Evolutionary conservation across 108 stramenopile genomes (phyloP), one percentile per base, ranked within the genome.

Genomic region (Fragilariopsis cylindrus): DNA sequence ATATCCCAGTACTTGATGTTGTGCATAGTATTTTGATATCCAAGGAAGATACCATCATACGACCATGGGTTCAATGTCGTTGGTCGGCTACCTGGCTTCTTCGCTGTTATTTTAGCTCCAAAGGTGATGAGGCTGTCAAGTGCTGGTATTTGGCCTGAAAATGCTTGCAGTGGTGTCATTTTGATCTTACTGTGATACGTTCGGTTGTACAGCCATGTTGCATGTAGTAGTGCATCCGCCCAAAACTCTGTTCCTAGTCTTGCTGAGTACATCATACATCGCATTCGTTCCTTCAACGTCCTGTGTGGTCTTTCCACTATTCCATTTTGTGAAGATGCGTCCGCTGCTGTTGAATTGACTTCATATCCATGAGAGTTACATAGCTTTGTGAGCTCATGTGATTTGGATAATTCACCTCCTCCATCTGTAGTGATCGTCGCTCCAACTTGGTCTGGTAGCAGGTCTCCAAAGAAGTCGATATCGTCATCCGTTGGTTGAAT

Each of bases 231-330:
- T n/a, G 65, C 65, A 56, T 67, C 52, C 5, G 65, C 15, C 65
- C 65, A 75, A 44, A 66, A 67, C 45, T 66, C 30, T n/a, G n/a
- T 42, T 11, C 53, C 18, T 3, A 75, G 30, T 3, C 66, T 65
- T 8, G 74, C 74, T 45, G 65, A 18, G 41, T 75, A 57, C 2
- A 75, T 65, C 6, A 75, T 39, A 40, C 49, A 75, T 67, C 74
- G 21, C 3, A 67, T n/a, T 2, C 52, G 7, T 40, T 75, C 39
- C 5, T 56, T 57, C 9, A 75, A 0, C 0, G 74, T 75, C 0
- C 50, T 48, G 50, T 66, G 65, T 2, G 74, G 65, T 3, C 74
- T 1, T 56, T 75, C 74, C 4, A 46, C 74, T 55, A 53, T 11
- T 4, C 74, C 74, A 67, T 75, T 75, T 16, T 57, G 50, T 4